These are phyloP conservation scores for Phytopythium boreale DNA, from an alignment of 352 stramenopile genomes.

Conservation along the genomic window DNA sequence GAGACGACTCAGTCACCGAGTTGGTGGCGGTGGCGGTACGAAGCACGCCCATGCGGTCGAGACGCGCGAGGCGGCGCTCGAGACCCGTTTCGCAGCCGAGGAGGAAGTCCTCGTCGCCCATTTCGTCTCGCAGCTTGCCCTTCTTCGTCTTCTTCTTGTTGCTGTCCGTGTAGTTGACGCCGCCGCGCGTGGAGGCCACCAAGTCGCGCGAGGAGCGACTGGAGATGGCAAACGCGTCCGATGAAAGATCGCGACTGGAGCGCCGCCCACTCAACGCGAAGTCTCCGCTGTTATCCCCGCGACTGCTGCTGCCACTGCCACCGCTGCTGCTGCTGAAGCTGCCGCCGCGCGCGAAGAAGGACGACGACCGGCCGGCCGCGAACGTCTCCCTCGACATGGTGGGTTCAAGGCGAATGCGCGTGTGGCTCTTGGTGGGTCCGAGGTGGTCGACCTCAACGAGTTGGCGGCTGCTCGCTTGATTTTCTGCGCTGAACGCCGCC, in stretches of 20 bases:
- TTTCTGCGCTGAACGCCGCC: background rate
- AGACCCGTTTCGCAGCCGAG: background rate
- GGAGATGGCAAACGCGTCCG: background rate
- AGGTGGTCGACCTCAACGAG: background rate
- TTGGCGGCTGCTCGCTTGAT: background rate
- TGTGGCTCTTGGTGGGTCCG: background rate
- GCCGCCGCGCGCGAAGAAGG: background rate
- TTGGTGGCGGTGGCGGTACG: background rate
- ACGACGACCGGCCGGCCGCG: background rate
- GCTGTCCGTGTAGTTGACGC: background rate
- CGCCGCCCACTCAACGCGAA: background rate
- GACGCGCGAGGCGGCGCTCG: background rate
- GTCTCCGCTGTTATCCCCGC: background rate
- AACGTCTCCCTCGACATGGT: slow-evolving; percentile 1
- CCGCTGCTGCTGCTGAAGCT: background rate
- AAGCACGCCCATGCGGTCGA: background rate
- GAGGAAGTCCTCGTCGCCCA: background rate
- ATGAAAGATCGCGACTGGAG: background rate
- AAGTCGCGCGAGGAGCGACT: background rate
- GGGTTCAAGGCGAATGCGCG: background rate
- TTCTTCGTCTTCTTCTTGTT: slow-evolving; percentile 4
- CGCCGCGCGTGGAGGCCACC: background rate
- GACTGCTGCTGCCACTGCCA: background rate
- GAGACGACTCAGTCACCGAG: background rate
- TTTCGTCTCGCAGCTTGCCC: slow-evolving; percentile 1